Base-by-base conservation (phyloP, 164 flowering plant genomes). In the Pachysandra terminalis region DNA sequence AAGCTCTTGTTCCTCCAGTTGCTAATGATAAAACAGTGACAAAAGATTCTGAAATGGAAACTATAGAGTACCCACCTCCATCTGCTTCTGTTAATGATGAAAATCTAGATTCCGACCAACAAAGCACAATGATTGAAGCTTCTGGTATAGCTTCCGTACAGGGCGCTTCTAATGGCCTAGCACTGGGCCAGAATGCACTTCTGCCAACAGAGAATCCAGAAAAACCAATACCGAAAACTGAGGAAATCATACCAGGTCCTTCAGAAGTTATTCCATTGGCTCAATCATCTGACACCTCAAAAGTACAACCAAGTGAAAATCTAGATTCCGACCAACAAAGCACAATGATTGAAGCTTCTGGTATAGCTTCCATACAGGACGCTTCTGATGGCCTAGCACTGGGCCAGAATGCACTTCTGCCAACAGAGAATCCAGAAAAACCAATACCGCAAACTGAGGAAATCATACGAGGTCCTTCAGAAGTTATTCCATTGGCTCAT, bases 341-440 rank as follows among this genome's bases (percentile, higher is more conserved):
- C 27, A 68, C 27, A 14, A 24, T 35, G 19, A 27, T 59, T 40
- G 75, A 60, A 49, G 74, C 28, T 64, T 35, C 69, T 61, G 62
- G 58, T 48, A n/a, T n/a, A n/a, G n/a, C n/a, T n/a, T 59, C 63
- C 59, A 64, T 40, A 26, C 60, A 74, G 40, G 64, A 59, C 67
- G 63, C 63, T 68, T 37, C 73, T 56, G 71, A 72, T 61, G 60
- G 32, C 24, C 66, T 54, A n/a, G 16, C 58, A 28, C 14, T 28
- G 22, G 72, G 19, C 22, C 77, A 54, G 48, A 66, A 72, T 63
- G 65, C 67, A 62, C 69, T 26, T 67, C 59, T 35, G 69, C 61
- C 51, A 40, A 27, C 62, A 56, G 63, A 55, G 27, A 62, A 41
- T 63, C 40, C 45, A 25, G 48, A 32, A 23, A 12, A 45, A 10